Conservation (phyloP, 2,329 filamentous ascomycete genomes). For the Nigrospora osmanthi region DNA sequence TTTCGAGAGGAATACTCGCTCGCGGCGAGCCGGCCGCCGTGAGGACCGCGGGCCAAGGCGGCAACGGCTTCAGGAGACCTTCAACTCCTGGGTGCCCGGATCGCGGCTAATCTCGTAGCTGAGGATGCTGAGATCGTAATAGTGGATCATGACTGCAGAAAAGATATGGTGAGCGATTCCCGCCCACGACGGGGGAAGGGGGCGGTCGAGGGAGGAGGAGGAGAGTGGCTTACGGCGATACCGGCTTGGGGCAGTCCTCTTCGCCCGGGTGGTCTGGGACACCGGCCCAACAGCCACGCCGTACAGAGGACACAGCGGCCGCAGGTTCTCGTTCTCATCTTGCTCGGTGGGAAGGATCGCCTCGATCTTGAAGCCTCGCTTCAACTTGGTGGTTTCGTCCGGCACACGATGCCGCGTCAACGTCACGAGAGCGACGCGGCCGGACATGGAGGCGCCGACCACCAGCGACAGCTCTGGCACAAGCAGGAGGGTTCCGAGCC, state of each 20-base stretch:
- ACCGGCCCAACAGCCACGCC: constrained; percentile 63
- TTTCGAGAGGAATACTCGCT: too few relatives aligned
- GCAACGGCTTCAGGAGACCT: constrained; percentile 2
- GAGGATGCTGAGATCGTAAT: constrained; percentile 60
- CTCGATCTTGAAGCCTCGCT: constrained; percentile 45
- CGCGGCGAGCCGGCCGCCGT: too few relatives aligned
- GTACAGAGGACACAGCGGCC: constrained; percentile 45
- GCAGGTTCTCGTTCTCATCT: constrained; percentile 35
- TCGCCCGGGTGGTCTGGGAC: constrained; percentile 32
- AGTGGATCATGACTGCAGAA: constrained; percentile 59
- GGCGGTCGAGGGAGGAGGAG: too few relatives aligned
- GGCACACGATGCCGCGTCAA: constrained; percentile 42
- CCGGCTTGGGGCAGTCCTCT: constrained; percentile 28
- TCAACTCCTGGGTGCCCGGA: constrained; percentile 19
- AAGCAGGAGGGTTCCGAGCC: constrained; percentile 54
- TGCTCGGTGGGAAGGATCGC: constrained; percentile 36
- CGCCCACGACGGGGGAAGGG: too few relatives aligned
- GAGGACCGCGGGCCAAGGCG: too few relatives aligned
- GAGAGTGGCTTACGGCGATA: constrained; percentile 29
- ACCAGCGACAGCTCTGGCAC: constrained; percentile 66
- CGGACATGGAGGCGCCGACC: constrained; percentile 57
- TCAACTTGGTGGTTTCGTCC: constrained; percentile 15
- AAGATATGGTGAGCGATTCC: constrained; percentile 3
- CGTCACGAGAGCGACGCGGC: constrained; percentile 54
- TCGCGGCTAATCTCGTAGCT: constrained; percentile 57